Base-by-base conservation (phyloP, 129 eudicot species). In the Centaurea solstitialis region DNA sequence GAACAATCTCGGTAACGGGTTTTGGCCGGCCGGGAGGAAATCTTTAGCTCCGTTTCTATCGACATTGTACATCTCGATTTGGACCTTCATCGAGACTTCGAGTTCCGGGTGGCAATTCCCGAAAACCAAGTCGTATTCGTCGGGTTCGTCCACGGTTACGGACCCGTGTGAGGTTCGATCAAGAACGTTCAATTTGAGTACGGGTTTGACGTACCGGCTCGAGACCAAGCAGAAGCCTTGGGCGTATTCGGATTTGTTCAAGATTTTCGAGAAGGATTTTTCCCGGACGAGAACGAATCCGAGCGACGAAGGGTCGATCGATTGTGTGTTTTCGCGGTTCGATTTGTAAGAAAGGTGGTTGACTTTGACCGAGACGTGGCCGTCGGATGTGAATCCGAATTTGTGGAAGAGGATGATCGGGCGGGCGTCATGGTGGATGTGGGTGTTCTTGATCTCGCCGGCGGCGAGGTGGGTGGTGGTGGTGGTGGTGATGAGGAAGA, bases 51-150 rank as follows among this genome's bases (percentile, higher is more conserved):
- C 81, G 30, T 73, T 30, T 6, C 72, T 8, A 8, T 45, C 62
- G 5, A 84, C 20, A 30, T 87, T 80, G n/a, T 83, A 87, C 83
- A 80, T 83, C 41, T 87, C 87, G 0, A 86, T 84, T 30, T 24
- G 80, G 38, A 87, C 90, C 0, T 73, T 23, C 90, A 84, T 87
- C 3, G 85, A 70, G 24, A 87, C 79, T 24, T 37, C 47, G 20
- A 70, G 80, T 17, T 83, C 87, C 0, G 87, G 79, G 38, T 83
- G 85, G 9, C 90, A 84, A 80, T 87, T 87, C 1, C 79, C 85
- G 22, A 83, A 87, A 39, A 87, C 24, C 47, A 87, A 74, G 21
- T 38, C 24, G 57, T 87, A 87, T 68, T 83, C 82, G 39, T 76
- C 84, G 0, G 85, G 78, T 9, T 66, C 69, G 0, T 80, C 75